phyloP scores from a whole-genome alignment of 441 rosid genomes.

The Erysimum cheiri region DNA sequence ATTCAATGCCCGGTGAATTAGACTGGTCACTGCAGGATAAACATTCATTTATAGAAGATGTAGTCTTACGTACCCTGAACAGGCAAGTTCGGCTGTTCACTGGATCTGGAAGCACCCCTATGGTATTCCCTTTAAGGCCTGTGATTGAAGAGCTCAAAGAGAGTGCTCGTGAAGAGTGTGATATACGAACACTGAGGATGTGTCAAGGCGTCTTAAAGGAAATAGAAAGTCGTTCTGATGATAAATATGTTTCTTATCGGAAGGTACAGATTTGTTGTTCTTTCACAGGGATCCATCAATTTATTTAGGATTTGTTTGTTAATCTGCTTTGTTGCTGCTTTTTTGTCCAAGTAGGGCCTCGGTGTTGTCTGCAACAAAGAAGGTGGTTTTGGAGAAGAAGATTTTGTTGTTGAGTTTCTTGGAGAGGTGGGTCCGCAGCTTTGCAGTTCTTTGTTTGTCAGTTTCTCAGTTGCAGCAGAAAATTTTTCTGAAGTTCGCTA shows the following conservation, averaged over 20 bases:
- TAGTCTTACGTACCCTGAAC: slow-evolving; percentile 82
- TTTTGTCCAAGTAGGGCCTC: slow-evolving; percentile 75
- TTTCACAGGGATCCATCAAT: slow-evolving; percentile 18
- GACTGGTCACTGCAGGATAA: slow-evolving; percentile 82
- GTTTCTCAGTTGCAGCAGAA: slow-evolving; percentile 30
- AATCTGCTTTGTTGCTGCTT: slow-evolving; percentile 30
- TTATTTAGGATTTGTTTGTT: slow-evolving; percentile 18
- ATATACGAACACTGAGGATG: slow-evolving; percentile 66
- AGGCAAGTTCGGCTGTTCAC: slow-evolving; percentile 87
- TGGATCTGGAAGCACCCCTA: slow-evolving; percentile 92
- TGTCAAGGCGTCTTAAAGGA: slow-evolving; percentile 88
- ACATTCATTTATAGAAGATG: slow-evolving; percentile 89
- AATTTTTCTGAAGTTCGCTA: slow-evolving; percentile 23
- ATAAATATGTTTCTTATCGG: slow-evolving; percentile 95
- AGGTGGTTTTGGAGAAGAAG: slow-evolving; percentile 93
- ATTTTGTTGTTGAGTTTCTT: slow-evolving; percentile 97
- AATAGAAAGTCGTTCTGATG: slow-evolving; percentile 88
- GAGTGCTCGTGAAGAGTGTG: slow-evolving; percentile 72
- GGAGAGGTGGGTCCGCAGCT: slow-evolving; percentile 85
- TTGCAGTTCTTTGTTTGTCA: slow-evolving; percentile 25
- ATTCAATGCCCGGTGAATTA: slow-evolving; percentile 96
- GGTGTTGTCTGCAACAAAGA: slow-evolving; percentile 98
- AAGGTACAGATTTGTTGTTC: slow-evolving; percentile 63
- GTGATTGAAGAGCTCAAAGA: slow-evolving; percentile 86
- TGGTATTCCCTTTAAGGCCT: slow-evolving; percentile 84